Evolutionary conservation across 768 basidiomycete genomes (phyloP).

Genomic region (Phaffia tasmanica): DNA sequence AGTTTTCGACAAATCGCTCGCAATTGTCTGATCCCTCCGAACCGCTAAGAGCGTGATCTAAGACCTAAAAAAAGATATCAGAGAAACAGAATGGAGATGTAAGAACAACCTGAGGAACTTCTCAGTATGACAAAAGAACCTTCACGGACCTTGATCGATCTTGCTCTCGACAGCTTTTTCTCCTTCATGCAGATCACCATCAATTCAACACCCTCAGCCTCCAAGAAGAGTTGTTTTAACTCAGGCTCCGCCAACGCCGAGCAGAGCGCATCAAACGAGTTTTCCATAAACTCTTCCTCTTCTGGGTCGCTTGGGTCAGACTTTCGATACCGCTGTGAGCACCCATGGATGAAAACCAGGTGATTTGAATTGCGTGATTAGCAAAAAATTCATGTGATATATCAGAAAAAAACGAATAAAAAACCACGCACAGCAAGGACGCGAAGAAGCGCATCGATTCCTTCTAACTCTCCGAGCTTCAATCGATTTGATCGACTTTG

Average conservation of each 20-base stretch:
- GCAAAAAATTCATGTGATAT: neutral
- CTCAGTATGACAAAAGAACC: neutral
- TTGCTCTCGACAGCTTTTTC: conserved; percentile 64
- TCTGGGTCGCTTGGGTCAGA: conserved; percentile 75
- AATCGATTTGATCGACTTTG: conserved; percentile 57
- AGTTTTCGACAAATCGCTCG: conserved; percentile 72
- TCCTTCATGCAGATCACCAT: conserved; percentile 98
- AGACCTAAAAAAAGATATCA: conserved; percentile 36
- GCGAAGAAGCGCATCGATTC: conserved; percentile 64
- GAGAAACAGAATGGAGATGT: neutral
- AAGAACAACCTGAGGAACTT: neutral
- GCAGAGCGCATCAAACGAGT: conserved; percentile 80
- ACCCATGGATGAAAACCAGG: neutral
- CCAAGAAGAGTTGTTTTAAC: conserved; percentile 71
- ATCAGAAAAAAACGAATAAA: neutral
- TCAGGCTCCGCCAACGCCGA: conserved; percentile 67
- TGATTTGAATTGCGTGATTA: neutral
- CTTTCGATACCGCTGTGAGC: conserved; percentile 65
- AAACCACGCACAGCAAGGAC: conserved; percentile 59
- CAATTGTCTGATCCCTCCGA: conserved; percentile 57
- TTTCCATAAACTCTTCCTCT: conserved; percentile 97
- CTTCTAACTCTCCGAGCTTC: conserved; percentile 58
- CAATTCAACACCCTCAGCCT: conserved; percentile 84
- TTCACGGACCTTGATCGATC: conserved; percentile 59
- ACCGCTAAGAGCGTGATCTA: conserved; percentile 83